phyloP scores from a whole-genome alignment of 768 basidiomycete species.

The Russula brevipes region DNA sequence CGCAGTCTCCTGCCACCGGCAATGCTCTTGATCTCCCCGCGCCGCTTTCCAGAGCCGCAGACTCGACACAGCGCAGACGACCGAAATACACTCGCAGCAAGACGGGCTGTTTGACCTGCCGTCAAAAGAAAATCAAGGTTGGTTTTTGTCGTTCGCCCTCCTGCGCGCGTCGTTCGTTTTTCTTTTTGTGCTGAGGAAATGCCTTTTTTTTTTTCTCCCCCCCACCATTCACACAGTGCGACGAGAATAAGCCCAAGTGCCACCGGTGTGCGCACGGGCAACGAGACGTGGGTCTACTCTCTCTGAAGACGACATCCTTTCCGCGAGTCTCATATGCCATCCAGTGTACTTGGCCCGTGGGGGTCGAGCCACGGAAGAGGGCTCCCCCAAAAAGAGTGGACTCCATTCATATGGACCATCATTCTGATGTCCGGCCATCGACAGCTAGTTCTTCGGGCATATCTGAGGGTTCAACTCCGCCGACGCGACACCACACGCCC shows the following conservation, averaged over 20 bases:
- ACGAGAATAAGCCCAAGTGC: conserved; percentile 85
- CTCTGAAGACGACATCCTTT: neutral
- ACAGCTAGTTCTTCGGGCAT: conserved; percentile 71
- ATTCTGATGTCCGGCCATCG: conserved; percentile 53
- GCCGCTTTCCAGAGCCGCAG: conserved; percentile 41
- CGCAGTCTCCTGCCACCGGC: conserved; percentile 34
- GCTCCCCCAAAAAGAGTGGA: conserved; percentile 43
- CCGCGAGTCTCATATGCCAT: neutral
- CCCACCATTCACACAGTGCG: conserved; percentile 51
- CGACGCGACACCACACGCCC: conserved; percentile 62
- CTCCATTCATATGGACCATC: conserved; percentile 38
- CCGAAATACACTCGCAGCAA: conserved; percentile 94
- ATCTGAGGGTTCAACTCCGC: conserved; percentile 68
- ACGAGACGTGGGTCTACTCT: conserved; percentile 54
- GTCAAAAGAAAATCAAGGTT: conserved; percentile 93
- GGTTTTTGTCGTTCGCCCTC: conserved; percentile 26
- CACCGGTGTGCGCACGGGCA: conserved; percentile 82
- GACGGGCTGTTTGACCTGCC: conserved; percentile 90
- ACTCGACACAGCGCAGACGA: conserved; percentile 62
- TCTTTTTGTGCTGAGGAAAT: neutral
- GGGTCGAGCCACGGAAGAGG: conserved; percentile 67
- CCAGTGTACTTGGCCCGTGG: conserved; percentile 83
- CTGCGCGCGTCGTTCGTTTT: neutral
- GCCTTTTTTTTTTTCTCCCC: neutral
- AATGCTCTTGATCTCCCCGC: conserved; percentile 40